A percentile compares a stretch with the other conserved stretches of the same genome.
phyloP scores from a whole-genome alignment of 2,329 filamentous ascomycete genomes.

The Fusarium nurragi region DNA sequence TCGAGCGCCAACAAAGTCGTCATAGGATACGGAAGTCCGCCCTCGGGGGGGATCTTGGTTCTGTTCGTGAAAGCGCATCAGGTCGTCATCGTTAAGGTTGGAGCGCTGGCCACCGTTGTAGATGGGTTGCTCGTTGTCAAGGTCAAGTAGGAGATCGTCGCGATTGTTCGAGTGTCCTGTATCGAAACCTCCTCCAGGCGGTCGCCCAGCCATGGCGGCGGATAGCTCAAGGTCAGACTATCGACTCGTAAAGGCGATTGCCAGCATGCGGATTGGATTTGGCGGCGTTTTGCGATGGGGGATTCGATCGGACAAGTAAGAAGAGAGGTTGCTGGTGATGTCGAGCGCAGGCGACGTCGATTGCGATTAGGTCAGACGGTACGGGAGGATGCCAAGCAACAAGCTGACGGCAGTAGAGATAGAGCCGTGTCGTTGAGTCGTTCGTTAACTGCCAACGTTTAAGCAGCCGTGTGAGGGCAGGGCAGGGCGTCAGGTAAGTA shows the following conservation, averaged over 20 bases:
- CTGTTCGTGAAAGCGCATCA: constrained; percentile 78
- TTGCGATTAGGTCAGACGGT: constrained; percentile 25
- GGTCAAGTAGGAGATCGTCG: constrained; percentile 76
- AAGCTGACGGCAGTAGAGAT: constrained; percentile 31
- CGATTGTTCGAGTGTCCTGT: constrained; percentile 59
- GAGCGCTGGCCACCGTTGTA: constrained; percentile 82
- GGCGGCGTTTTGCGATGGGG: constrained; percentile 12
- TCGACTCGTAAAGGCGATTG: constrained; percentile 43
- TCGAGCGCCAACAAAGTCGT: constrained; percentile 85
- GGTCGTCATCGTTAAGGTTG: constrained; percentile 81
- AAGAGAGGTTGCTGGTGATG: constrained; percentile 3
- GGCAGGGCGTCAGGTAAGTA: constrained; percentile 18
- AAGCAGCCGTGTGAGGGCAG: constrained; percentile 1
- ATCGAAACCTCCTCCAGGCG: constrained; percentile 57
- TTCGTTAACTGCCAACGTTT: constrained; percentile 19
- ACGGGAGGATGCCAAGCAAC: constrained; percentile 33
- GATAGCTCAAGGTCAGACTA: constrained; percentile 50
- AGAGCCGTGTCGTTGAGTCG: constrained; percentile 30
- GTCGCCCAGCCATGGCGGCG: constrained; percentile 70
- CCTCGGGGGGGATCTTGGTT: constrained; percentile 69
- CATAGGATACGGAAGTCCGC: constrained; percentile 90
- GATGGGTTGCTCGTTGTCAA: constrained; percentile 74
- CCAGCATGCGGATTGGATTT: constrained; percentile 48
- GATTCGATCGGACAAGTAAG: neutral
- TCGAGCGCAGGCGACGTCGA: constrained; percentile 7